Base-by-base conservation (phyloP, 495 filamentous ascomycete species). In the Pseudevernia furfuracea region DNA sequence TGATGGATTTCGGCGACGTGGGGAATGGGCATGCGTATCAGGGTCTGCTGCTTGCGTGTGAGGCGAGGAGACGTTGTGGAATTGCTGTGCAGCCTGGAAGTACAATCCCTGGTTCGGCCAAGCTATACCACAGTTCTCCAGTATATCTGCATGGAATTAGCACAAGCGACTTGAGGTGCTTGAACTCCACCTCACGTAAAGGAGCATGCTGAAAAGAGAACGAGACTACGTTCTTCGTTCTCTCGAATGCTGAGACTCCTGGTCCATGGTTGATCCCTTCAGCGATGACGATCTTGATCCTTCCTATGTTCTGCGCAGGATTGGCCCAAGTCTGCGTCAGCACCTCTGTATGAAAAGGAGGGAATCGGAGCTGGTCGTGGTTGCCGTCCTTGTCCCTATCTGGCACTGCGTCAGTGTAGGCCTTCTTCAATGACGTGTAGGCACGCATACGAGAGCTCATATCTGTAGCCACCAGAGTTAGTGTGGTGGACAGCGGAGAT, bases 181-280 rank as follows among this genome's bases (percentile, higher is more conserved):
- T n/a, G 32, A 4, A 23, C 59, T 62, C 21, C 21, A 56, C 73
- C 80, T 72, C 76, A 93, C 91, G 80, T 34, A 89, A 74, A 9
- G 91, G 91, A 56, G 89, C 90, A 81, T 93, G 90, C 71, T 94
- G 90, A 68, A 95, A 96, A 10, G 90, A 86, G 72, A 96, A 92
- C 8, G 81, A 81, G 56, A 92, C 83, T 30, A 91, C 71, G 72
- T 92, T 89, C 69, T 85, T 89, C 67, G 89, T 80, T 49, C 86
- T 77, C 68, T 91, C 85, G 63, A 91, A 88, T 1, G 84, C 84
- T 1, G 76, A 73, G 15, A 74, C 75, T n/a, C 69, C 73, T 41
- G 76, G 69, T 8, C 74, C 76, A 30, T 78, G 75, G 62, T 74
- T 65, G 66, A 90, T 87, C 0, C 89, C 90, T 66, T 94, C 90